Conservation (phyloP, 371 early-diverging fungal species). For the Actinomortierella ambigua region DNA sequence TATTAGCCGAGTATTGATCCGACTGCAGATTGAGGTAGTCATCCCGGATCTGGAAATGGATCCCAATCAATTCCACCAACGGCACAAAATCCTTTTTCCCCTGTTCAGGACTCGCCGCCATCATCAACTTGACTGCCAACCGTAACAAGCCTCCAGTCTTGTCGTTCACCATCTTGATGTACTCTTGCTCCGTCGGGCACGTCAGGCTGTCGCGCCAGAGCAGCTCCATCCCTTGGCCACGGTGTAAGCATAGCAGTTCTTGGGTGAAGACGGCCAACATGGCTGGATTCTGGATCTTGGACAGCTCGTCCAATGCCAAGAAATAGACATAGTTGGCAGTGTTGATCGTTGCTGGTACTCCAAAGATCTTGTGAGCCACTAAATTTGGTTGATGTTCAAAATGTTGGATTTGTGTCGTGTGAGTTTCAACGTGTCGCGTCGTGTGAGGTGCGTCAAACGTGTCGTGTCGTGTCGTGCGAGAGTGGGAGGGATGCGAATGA, state of each 20-base stretch:
- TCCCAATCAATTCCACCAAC: conserved; percentile 88
- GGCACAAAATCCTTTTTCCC: conserved; percentile 71
- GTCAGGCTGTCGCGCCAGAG: conserved; percentile 87
- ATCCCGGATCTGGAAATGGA: conserved; percentile 95
- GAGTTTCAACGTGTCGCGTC: too few species aligned
- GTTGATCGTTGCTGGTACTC: conserved; percentile 91
- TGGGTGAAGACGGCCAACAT: conserved; percentile 86
- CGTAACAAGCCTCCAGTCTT: conserved; percentile 97
- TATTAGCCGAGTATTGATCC: conserved; percentile 81
- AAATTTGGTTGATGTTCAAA: too few species aligned
- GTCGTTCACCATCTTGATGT: conserved; percentile 89
- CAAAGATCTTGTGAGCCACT: conserved; percentile 95
- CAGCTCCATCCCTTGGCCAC: conserved; percentile 94
- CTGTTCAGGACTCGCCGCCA: conserved; percentile 51
- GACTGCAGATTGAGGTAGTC: conserved; percentile 94
- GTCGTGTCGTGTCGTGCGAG: too few species aligned
- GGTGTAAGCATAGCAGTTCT: conserved; percentile 89
- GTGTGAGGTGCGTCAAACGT: too few species aligned
- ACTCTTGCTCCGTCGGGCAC: conserved; percentile 89
- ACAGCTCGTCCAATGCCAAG: conserved; percentile 81
- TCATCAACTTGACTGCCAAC: conserved; percentile 92
- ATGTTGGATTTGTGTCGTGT: too few species aligned
- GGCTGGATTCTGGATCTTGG: conserved; percentile 66
- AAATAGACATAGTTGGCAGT: conserved; percentile 96
- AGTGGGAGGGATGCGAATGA: too few species aligned